Evolutionary conservation across 163 green algal species (phyloP).

Genomic region (Scenedesmus sp.): DNA sequence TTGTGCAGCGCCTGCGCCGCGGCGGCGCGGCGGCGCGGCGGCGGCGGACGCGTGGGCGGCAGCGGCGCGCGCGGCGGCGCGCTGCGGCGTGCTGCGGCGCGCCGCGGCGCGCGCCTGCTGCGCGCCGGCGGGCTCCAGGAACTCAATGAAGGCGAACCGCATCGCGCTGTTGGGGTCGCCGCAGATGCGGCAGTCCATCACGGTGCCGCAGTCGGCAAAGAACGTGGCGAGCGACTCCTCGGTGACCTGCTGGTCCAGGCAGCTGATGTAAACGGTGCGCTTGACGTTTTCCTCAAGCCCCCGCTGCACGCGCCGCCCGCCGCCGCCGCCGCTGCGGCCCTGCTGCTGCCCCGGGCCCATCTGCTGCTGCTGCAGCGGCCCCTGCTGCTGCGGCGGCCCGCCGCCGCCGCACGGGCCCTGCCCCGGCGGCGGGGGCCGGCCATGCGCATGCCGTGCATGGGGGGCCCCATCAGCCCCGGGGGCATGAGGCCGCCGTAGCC

Average conservation of each 20-base stretch:
- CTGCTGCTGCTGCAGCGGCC: no score
- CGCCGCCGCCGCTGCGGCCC: slow-evolving; percentile 3
- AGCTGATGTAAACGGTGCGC: slow-evolving; percentile 90
- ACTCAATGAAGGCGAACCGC: slow-evolving; percentile 98
- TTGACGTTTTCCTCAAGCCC: slow-evolving; percentile 75
- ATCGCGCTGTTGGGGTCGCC: slow-evolving; percentile 93
- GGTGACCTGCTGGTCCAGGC: slow-evolving; percentile 84
- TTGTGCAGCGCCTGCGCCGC: slow-evolving; percentile 70
- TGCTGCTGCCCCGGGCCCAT: background rate
- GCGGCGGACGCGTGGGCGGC: background rate
- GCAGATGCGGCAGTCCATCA: slow-evolving; percentile 96
- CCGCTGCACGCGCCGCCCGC: slow-evolving; percentile 47
- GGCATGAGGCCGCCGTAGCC: no score
- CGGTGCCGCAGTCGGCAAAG: slow-evolving; percentile 86
- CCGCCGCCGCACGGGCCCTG: background rate
- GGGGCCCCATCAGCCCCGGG: background rate
- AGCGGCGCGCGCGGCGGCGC: background rate
- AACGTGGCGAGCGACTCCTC: slow-evolving; percentile 85
- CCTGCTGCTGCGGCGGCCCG: background rate
- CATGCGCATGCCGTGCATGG: background rate
- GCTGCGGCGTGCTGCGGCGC: background rate
- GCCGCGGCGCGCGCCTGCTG: slow-evolving; percentile 50
- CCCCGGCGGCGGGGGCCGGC: background rate
- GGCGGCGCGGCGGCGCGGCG: no score
- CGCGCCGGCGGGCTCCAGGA: slow-evolving; percentile 72